Conservation (phyloP, 2,329 filamentous ascomycete species). For the Colletotrichum tropicicola region DNA sequence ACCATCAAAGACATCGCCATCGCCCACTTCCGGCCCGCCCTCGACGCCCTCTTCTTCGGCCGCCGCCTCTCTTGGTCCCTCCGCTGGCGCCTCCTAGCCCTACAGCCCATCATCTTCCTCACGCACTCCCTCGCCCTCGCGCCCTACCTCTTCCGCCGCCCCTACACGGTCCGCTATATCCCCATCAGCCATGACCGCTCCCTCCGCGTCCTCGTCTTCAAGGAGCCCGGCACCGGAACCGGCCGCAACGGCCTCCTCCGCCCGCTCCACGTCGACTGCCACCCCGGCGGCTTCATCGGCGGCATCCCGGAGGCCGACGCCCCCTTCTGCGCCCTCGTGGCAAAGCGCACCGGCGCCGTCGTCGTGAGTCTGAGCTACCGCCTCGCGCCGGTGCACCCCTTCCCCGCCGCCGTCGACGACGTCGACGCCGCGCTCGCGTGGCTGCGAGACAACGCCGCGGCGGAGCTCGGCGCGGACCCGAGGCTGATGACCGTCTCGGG, state of each 20-base stretch:
- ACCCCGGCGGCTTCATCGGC: slow-evolving; percentile 53
- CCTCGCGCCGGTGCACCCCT: slow-evolving; percentile 59
- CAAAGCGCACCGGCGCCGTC: slow-evolving; percentile 49
- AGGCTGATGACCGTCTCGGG: slow-evolving; percentile 52
- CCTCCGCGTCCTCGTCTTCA: slow-evolving; percentile 46
- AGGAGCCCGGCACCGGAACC: slow-evolving; percentile 29
- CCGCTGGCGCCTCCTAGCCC: slow-evolving; percentile 52
- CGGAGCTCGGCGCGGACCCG: slow-evolving; percentile 46
- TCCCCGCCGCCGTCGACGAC: slow-evolving; percentile 58
- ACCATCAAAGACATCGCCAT: not conserved
- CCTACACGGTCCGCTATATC: slow-evolving; percentile 45
- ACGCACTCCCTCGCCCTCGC: slow-evolving; percentile 45
- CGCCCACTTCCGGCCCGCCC: slow-evolving; percentile 36
- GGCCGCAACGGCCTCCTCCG: slow-evolving; percentile 33
- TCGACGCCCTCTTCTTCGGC: slow-evolving; percentile 45
- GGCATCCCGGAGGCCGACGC: slow-evolving; percentile 50
- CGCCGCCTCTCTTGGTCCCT: slow-evolving; percentile 45
- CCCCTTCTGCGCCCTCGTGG: slow-evolving; percentile 43
- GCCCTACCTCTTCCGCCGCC: slow-evolving; percentile 45
- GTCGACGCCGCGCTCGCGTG: slow-evolving; percentile 52
- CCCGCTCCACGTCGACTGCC: slow-evolving; percentile 54
- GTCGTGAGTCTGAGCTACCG: slow-evolving; percentile 61
- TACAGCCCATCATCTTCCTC: slow-evolving; percentile 51
- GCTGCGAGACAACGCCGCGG: slow-evolving; percentile 47
- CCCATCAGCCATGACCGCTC: slow-evolving; percentile 36